These are phyloP conservation scores for Moesziomyces sp. DNA, from an alignment of 1,284 basidiomycete species.

Conservation along the genomic window DNA sequence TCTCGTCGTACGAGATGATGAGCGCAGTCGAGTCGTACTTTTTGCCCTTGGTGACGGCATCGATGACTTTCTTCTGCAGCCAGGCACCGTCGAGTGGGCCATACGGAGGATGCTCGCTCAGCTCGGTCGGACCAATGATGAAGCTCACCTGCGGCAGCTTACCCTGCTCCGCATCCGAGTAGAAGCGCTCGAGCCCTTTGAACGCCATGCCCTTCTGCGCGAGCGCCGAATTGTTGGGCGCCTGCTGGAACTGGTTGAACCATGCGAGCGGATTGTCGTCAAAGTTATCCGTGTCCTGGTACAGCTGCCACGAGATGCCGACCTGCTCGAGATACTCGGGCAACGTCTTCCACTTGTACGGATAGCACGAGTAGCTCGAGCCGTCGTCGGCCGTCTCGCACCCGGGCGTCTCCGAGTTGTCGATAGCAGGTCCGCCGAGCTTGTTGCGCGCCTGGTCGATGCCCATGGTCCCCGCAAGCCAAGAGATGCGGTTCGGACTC, in stretches of 20 bases:
- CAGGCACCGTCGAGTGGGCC: slow-evolving; percentile 54
- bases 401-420: slow-evolving; percentile 26
- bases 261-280: slow-evolving; percentile 41
- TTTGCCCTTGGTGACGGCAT: slow-evolving; percentile 53
- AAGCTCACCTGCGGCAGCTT: slow-evolving; percentile 58
- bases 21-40: slow-evolving; percentile 51
- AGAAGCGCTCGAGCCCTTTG: slow-evolving; percentile 51
- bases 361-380: slow-evolving; percentile 32
- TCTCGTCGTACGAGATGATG: slow-evolving; percentile 61
- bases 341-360: slow-evolving; percentile 56
- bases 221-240: slow-evolving; percentile 29
- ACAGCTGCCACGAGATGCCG: slow-evolving; percentile 50
- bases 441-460: slow-evolving; percentile 12
- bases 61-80: slow-evolving; percentile 55
- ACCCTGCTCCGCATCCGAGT: slow-evolving; percentile 50
- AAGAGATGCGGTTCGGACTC: slow-evolving; percentile 51
- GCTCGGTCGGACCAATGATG: slow-evolving; percentile 56
- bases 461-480: slow-evolving; percentile 41
- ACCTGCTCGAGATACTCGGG: slow-evolving; percentile 53
- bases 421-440: slow-evolving; percentile 38
- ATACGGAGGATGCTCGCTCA: slow-evolving; percentile 60
- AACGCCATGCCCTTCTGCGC: slow-evolving; percentile 32
- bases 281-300: slow-evolving; percentile 56
- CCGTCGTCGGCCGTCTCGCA: slow-evolving; percentile 32
- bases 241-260: slow-evolving; percentile 29